A percentile compares a stretch with the other conserved stretches of the same genome.
phyloP scores from a whole-genome alignment of 345 rosid genomes.

The Hibiscus mutabilis region DNA sequence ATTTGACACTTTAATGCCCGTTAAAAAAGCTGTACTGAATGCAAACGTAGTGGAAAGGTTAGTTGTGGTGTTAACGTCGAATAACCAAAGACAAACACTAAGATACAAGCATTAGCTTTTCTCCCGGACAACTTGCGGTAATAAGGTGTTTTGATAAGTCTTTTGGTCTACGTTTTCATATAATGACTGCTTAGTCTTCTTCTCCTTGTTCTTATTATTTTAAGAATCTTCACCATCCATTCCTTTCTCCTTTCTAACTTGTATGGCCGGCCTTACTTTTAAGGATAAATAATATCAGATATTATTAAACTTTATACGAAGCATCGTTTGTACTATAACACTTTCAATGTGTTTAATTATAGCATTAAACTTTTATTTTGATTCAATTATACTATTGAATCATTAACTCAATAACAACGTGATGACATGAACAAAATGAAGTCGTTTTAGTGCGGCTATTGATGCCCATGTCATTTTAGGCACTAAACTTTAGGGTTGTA shows the following conservation, averaged over 20 bases:
- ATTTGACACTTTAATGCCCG: too few relatives aligned
- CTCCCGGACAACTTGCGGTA: neutral
- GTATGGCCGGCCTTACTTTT: conserved; percentile 2
- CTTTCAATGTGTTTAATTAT: too few relatives aligned
- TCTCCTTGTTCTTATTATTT: conserved; percentile 9
- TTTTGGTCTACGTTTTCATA: neutral
- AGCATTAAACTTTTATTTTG: too few relatives aligned
- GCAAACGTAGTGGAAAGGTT: neutral
- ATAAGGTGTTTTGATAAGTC: neutral
- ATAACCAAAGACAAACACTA: neutral
- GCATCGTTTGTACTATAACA: neutral
- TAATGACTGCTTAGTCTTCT: neutral
- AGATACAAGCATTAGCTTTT: conserved; percentile 4
- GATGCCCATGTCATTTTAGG: too few relatives aligned
- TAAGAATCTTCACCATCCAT: conserved; percentile 14
- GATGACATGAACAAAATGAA: too few relatives aligned
- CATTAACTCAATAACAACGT: too few relatives aligned
- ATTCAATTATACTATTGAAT: too few relatives aligned
- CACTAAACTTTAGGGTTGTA: too few relatives aligned
- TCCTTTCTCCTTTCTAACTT: neutral
- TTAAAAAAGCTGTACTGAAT: too few relatives aligned
- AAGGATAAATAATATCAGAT: too few relatives aligned
- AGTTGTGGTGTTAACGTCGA: conserved; percentile 7
- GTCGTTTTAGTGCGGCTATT: too few relatives aligned
- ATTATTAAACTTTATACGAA: too few relatives aligned